A percentile compares a stretch with the other conserved stretches of the same genome.
Evolutionary conservation across 2,329 filamentous ascomycete species (phyloP).

Genomic region (Xylariaceae sp.): DNA sequence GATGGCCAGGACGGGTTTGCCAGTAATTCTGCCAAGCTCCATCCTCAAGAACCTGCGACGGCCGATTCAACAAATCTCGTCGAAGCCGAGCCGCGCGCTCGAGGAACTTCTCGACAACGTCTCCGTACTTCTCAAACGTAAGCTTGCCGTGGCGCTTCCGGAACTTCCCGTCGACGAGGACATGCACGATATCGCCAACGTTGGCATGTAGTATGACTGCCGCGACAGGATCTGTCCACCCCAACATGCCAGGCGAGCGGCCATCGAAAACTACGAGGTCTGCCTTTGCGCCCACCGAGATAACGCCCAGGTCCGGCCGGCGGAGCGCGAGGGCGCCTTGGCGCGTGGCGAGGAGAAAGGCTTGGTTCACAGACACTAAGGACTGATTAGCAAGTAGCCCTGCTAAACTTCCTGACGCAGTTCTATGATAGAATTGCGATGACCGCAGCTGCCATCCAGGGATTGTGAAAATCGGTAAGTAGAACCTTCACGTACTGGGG

Average conservation of each 20-base stretch:
- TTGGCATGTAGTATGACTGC: slow-evolving; percentile 51
- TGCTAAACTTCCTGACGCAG: not conserved
- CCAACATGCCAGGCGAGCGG: slow-evolving; percentile 43
- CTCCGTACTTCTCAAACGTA: slow-evolving; percentile 26
- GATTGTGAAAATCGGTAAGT: not conserved
- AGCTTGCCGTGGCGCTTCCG: slow-evolving; percentile 40
- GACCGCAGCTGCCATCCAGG: not conserved
- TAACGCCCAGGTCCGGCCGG: slow-evolving; percentile 45
- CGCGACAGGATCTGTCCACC: slow-evolving; percentile 51
- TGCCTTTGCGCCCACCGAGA: slow-evolving; percentile 46
- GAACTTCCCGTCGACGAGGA: slow-evolving; percentile 45
- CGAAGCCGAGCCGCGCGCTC: slow-evolving; percentile 33
- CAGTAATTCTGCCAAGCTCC: not conserved
- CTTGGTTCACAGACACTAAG: slow-evolving; percentile 44
- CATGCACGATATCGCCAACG: slow-evolving; percentile 46
- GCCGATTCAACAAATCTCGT: slow-evolving; percentile 21
- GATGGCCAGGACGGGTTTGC: slow-evolving; percentile 9
- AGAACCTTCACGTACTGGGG: slow-evolving; percentile 31
- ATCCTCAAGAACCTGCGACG: slow-evolving; percentile 1
- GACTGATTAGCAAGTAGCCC: not conserved
- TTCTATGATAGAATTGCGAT: not conserved
- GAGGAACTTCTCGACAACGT: slow-evolving; percentile 32
- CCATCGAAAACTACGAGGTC: slow-evolving; percentile 51
- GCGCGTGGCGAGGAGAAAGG: slow-evolving; percentile 50
- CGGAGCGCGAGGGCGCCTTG: slow-evolving; percentile 47